These are phyloP conservation scores for Drechslerella stenobrocha DNA, from an alignment of 2,329 filamentous ascomycete genomes.

Conservation along the genomic window DNA sequence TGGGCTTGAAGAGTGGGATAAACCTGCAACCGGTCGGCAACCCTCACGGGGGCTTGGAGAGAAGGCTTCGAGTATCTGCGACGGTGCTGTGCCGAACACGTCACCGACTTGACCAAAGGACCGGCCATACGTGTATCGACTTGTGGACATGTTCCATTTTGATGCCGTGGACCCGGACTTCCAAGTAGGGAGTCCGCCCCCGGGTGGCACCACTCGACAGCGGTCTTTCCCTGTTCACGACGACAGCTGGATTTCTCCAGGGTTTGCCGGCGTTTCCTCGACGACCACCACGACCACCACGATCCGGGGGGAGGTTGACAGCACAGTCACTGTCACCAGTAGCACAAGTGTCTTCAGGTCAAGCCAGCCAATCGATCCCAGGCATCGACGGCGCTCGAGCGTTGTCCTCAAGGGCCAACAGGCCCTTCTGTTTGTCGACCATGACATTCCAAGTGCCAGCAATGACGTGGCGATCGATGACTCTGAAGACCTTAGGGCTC, in stretches of 20 bases:
- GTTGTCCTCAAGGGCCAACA: slow-evolving; percentile 37
- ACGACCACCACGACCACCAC: slow-evolving; percentile 21
- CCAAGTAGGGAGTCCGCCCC: slow-evolving; percentile 25
- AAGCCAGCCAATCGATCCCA: slow-evolving; percentile 1
- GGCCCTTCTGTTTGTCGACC: slow-evolving; percentile 36
- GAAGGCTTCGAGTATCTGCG: not conserved
- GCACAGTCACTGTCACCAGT: slow-evolving; percentile 19
- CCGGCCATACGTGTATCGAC: not conserved
- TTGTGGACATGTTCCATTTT: slow-evolving; percentile 41
- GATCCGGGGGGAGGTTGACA: slow-evolving; percentile 6
- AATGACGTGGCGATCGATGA: slow-evolving; percentile 21
- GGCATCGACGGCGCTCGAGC: slow-evolving; percentile 34
- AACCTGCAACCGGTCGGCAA: slow-evolving; percentile 15
- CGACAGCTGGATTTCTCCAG: slow-evolving; percentile 41
- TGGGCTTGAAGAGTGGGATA: slow-evolving; percentile 19
- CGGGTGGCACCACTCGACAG: slow-evolving; percentile 14
- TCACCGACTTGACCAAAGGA: too few relatives aligned
- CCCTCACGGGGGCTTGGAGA: slow-evolving; percentile 6
- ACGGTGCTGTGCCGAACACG: not conserved
- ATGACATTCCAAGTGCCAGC: slow-evolving; percentile 6
- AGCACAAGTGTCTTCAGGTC: slow-evolving; percentile 37
- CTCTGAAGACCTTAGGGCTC: slow-evolving; percentile 15
- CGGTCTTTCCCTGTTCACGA: slow-evolving; percentile 20
- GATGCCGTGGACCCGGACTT: slow-evolving; percentile 45
- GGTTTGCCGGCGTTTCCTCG: slow-evolving; percentile 35